Percentiles rank a stretch among this genome's conserved stretches.
Evolutionary conservation across 805 yeast genomes (phyloP).

Genomic region (Wickerhamiella siamensis): DNA sequence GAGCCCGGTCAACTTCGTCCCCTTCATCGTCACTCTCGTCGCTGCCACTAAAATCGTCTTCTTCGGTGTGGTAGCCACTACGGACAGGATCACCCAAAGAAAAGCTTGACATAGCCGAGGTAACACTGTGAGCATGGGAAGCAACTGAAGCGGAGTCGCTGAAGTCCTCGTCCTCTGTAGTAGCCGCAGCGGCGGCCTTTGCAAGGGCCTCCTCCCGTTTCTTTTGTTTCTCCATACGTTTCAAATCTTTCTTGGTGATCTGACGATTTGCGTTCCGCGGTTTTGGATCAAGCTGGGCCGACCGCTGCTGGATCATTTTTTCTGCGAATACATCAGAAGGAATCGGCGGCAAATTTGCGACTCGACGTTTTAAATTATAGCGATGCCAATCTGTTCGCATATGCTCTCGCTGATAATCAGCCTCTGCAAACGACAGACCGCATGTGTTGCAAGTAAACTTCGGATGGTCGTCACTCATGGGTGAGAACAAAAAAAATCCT

Average conservation of each 20-base stretch:
- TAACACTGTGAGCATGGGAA: slow-evolving; percentile 4
- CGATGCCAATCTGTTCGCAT: slow-evolving; percentile 99
- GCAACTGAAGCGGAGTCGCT: slow-evolving; percentile 3
- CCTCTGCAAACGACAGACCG: slow-evolving; percentile 58
- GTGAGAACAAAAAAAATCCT: not conserved
- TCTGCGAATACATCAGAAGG: slow-evolving; percentile 55
- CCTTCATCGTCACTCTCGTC: not conserved
- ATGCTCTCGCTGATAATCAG: slow-evolving; percentile 80
- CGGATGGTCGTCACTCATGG: slow-evolving; percentile 6
- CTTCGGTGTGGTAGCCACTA: slow-evolving; percentile 7
- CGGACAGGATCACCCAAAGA: slow-evolving; percentile 11
- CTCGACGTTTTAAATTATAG: slow-evolving; percentile 85
- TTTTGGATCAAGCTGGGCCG: slow-evolving; percentile 9
- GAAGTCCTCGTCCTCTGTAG: slow-evolving; percentile 2
- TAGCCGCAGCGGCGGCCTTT: slow-evolving; percentile 1
- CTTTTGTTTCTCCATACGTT: slow-evolving; percentile 21
- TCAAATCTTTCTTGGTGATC: slow-evolving; percentile 26
- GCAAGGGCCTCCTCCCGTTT: slow-evolving; percentile 8
- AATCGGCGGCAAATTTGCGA: slow-evolving; percentile 67
- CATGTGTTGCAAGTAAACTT: slow-evolving; percentile 79
- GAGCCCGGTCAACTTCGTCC: slow-evolving; percentile 19
- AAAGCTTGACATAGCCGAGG: slow-evolving; percentile 6
- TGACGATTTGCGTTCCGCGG: slow-evolving; percentile 16
- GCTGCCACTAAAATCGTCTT: slow-evolving; percentile 3
- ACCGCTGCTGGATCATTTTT: slow-evolving; percentile 36